phyloP scores from a whole-genome alignment of 805 yeast genomes.

The Citeromyces matritensis region DNA sequence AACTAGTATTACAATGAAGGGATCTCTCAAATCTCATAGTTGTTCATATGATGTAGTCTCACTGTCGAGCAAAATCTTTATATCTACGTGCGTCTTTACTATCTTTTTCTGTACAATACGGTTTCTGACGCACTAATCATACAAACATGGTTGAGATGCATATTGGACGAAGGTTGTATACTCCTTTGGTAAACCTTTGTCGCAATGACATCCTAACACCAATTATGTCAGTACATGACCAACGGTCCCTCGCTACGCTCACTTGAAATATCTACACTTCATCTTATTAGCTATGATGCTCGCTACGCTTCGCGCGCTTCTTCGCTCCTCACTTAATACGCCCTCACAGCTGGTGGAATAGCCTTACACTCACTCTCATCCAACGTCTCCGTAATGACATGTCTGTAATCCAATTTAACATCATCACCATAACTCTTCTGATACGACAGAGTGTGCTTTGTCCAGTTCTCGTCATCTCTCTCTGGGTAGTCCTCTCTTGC shows the following conservation, averaged over 20 bases:
- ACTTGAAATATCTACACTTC: not conserved
- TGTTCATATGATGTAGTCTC: no score
- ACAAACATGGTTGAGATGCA: no score
- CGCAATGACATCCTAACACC: no score
- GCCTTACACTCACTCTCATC: slow-evolving; percentile 89
- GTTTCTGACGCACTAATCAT: no score
- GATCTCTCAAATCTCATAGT: no score
- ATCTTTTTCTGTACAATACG: no score
- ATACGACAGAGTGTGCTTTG: slow-evolving; percentile 94
- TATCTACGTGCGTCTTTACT: no score
- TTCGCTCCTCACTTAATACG: slow-evolving; percentile 47
- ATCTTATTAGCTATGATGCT: not conserved
- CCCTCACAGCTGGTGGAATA: slow-evolving; percentile 95
- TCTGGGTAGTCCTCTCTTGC: slow-evolving; percentile 96
- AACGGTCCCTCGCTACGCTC: not conserved
- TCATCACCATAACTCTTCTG: slow-evolving; percentile 59
- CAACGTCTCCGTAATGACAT: slow-evolving; percentile 68
- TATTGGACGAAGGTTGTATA: no score
- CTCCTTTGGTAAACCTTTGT: no score
- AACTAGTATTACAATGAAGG: no score
- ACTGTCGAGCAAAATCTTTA: no score
- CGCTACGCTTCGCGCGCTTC: not conserved
- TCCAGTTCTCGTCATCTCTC: slow-evolving; percentile 95
- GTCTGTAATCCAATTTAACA: slow-evolving; percentile 71
- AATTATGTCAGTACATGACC: no score